Evolutionary conservation across 2,329 filamentous ascomycete genomes (phyloP).

Genomic region (Talaromyces funiculosus): DNA sequence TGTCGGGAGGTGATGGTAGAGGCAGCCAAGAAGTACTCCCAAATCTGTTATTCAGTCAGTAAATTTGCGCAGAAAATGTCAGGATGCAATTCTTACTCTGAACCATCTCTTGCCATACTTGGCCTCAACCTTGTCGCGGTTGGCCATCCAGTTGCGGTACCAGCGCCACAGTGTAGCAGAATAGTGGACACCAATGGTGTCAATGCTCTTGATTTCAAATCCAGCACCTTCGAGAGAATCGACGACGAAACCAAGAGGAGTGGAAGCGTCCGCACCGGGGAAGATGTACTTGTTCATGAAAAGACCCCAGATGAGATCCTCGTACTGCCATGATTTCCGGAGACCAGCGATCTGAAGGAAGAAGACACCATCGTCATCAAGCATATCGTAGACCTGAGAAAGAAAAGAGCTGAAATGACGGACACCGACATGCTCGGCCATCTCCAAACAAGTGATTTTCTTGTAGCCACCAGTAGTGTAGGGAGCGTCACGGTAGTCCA

Average conservation of each 20-base stretch:
- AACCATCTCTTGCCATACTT: constrained; percentile 97
- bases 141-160: constrained; percentile 98
- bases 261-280: constrained; percentile 92
- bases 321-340: constrained; percentile 93
- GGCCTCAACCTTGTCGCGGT: constrained; percentile 82
- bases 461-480: constrained; percentile 72
- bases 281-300: constrained; percentile 99
- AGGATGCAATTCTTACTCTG: constrained; percentile 59
- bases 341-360: constrained; percentile 95
- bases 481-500: constrained; percentile 94
- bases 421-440: constrained; percentile 97
- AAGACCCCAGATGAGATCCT: constrained; percentile 94
- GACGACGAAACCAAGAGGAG: constrained; percentile 81
- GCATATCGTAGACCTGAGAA: constrained; percentile 86
- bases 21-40: constrained; percentile 86
- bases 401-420: constrained; percentile 78
- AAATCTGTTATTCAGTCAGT: constrained; percentile 54
- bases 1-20: constrained; percentile 80
- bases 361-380: constrained; percentile 92
- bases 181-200: constrained; percentile 95
- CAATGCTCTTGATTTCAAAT: constrained; percentile 84
- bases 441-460: constrained; percentile 96
- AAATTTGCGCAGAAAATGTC: background rate
- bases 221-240: constrained; percentile 78
- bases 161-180: constrained; percentile 94